phyloP scores from a whole-genome alignment of 805 yeast species.

The Pichia thaimueangensis region DNA sequence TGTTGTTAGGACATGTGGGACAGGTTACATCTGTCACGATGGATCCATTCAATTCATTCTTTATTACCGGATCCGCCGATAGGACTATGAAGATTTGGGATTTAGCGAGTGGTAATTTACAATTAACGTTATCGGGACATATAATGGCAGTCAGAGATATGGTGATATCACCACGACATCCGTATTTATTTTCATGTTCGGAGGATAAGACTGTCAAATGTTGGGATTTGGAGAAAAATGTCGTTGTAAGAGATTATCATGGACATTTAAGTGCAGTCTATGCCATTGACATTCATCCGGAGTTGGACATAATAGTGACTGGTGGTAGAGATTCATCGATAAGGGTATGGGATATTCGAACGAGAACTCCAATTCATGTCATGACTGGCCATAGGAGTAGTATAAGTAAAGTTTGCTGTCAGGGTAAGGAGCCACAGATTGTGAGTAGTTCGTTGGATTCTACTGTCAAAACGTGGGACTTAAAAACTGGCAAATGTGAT shows the following conservation, averaged over 20 bases:
- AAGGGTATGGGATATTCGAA: conserved; percentile 90
- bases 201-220: conserved; percentile 91
- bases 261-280: conserved; percentile 93
- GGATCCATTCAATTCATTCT: conserved; percentile 88
- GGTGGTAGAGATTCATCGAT: conserved; percentile 88
- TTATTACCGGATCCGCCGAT: conserved; percentile 87
- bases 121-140: conserved; percentile 82
- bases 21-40: conserved; percentile 81
- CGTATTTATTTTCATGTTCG: conserved; percentile 85
- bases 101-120: conserved; percentile 60
- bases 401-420: conserved; percentile 60
- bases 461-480: conserved; percentile 86
- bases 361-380: conserved; percentile 66
- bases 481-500: conserved; percentile 67
- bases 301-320: conserved; percentile 71
- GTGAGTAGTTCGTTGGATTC: conserved; percentile 79
- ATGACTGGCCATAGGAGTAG: conserved; percentile 78
- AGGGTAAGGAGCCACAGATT: conserved; percentile 77
- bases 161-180: conserved; percentile 65
- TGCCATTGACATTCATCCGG: conserved; percentile 80
- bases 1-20: conserved; percentile 85
- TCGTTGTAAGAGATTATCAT: conserved; percentile 78
- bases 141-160: conserved; percentile 81
- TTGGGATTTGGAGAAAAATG: conserved; percentile 91
- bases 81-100: conserved; percentile 91